Conservation (phyloP, 768 basidiomycete genomes). For the Rhizopogon vulgaris region DNA sequence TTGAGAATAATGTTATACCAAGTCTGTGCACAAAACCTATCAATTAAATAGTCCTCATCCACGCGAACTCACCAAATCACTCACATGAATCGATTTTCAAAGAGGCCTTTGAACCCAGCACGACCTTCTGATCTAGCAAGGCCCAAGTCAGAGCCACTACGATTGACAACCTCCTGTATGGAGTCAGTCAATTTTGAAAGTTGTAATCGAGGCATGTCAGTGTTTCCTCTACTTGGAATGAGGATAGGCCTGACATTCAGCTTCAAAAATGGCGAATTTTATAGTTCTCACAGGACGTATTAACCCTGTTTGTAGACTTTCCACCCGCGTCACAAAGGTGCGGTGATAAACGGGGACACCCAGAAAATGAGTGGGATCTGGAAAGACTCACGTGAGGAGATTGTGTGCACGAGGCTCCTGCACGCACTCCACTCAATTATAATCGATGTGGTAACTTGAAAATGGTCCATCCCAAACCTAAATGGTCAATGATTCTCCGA, state of each 20-base stretch:
- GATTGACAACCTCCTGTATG: neutral
- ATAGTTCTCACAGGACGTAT: neutral
- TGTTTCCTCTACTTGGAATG: neutral
- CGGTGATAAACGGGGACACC: neutral
- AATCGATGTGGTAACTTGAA: neutral
- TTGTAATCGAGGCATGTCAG: neutral
- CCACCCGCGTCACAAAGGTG: neutral
- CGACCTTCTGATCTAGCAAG: conserved; percentile 14
- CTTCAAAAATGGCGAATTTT: neutral
- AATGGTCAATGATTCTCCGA: too few species aligned
- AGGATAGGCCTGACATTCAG: neutral
- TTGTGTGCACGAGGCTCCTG: too few species aligned
- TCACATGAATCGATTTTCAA: conserved; percentile 24
- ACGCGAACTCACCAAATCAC: neutral
- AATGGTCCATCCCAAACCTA: too few species aligned
- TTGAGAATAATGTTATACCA: conserved; percentile 26
- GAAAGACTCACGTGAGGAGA: too few species aligned
- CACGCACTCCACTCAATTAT: too few species aligned
- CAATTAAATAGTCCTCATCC: neutral
- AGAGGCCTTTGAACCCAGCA: conserved; percentile 20
- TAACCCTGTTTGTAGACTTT: neutral
- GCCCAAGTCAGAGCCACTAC: conserved; percentile 3
- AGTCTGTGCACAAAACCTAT: conserved; percentile 12
- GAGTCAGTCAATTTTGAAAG: neutral
- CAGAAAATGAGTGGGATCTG: too few species aligned